Conservation (phyloP, 2,329 filamentous ascomycete species). For the Phyllachora maydis region DNA sequence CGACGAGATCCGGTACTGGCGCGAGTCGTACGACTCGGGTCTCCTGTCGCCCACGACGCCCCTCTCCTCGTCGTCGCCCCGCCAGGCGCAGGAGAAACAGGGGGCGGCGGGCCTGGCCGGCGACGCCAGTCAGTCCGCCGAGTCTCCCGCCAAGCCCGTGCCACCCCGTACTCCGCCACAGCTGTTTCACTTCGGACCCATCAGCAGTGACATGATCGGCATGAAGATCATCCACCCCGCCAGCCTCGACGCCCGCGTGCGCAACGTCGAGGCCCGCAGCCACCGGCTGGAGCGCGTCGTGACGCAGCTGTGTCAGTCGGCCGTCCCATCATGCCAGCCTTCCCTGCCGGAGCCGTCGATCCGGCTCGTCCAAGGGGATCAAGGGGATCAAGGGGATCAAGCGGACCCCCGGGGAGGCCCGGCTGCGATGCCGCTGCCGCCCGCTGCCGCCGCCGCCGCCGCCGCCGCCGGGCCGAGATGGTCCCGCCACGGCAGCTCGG, state of each 20-base stretch:
- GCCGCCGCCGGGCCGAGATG: slow-evolving; percentile 8
- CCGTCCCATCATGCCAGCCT: slow-evolving; percentile 16
- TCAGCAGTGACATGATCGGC: slow-evolving; percentile 24
- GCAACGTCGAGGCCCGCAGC: slow-evolving; percentile 27
- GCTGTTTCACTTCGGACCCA: slow-evolving; percentile 32
- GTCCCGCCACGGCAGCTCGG: slow-evolving; percentile 14
- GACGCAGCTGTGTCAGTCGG: slow-evolving; percentile 23
- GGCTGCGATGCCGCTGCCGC: slow-evolving; percentile 9
- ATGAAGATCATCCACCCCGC: slow-evolving; percentile 37
- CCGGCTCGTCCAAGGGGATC: slow-evolving; percentile 2
- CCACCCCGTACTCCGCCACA: slow-evolving; percentile 19
- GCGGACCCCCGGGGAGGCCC: slow-evolving; percentile 9
- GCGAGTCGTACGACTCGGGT: slow-evolving; percentile 33
- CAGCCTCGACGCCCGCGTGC: slow-evolving; percentile 30
- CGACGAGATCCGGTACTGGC: slow-evolving; percentile 44
- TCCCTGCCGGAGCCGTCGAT: slow-evolving; percentile 10
- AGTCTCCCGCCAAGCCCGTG: slow-evolving; percentile 11
- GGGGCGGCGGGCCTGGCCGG: slow-evolving; percentile 8
- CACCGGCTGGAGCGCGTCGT: slow-evolving; percentile 30
- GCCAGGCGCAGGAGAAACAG: slow-evolving; percentile 6
- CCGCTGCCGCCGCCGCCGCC: slow-evolving; percentile 10
- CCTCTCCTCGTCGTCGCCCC: slow-evolving; percentile 25
- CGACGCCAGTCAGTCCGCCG: too few relatives aligned
- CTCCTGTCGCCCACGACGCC: slow-evolving; percentile 29
- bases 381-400: too few relatives aligned